Percentiles rank a stretch among this genome's conserved stretches.
Evolutionary conservation across 2,329 filamentous ascomycete species (phyloP).

Genomic region (Golovinomyces cichoracearum): DNA sequence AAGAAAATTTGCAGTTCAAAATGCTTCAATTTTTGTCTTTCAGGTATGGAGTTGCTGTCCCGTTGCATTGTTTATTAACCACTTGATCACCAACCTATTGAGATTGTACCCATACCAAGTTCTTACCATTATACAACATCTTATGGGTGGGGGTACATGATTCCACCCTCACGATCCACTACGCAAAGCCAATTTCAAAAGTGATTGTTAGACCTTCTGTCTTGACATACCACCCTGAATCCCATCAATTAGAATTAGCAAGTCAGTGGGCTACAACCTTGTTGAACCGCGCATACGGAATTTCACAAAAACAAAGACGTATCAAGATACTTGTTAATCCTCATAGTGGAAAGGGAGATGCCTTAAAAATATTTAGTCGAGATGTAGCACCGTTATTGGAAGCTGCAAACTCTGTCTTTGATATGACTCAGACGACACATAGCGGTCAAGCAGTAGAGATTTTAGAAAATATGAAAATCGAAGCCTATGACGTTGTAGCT

Average conservation of each 20-base stretch:
- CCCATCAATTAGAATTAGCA: slow-evolving; percentile 10
- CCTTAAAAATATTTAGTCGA: slow-evolving; percentile 43
- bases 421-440: slow-evolving; percentile 44
- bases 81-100: background rate
- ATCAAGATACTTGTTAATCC: slow-evolving; percentile 82
- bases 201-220: slow-evolving; percentile 32
- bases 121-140: slow-evolving; percentile 57
- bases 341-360: slow-evolving; percentile 58
- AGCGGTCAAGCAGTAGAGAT: slow-evolving; percentile 58
- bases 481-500: slow-evolving; percentile 60
- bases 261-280: slow-evolving; percentile 35
- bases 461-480: slow-evolving; percentile 46
- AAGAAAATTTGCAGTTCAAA: background rate
- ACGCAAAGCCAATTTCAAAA: slow-evolving; percentile 35
- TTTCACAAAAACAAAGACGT: slow-evolving; percentile 41
- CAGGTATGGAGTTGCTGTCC: background rate
- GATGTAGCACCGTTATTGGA: slow-evolving; percentile 61
- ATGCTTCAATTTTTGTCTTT: background rate
- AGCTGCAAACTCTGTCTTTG: slow-evolving; percentile 51
- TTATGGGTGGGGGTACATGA: slow-evolving; percentile 49
- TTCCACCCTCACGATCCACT: slow-evolving; percentile 41
- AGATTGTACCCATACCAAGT: slow-evolving; percentile 7
- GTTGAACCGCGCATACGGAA: slow-evolving; percentile 43
- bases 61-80: too few relatives aligned
- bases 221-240: slow-evolving; percentile 31